Base-by-base conservation (phyloP, 176 grass and related monocot genomes). In the Luzula sylvatica region DNA sequence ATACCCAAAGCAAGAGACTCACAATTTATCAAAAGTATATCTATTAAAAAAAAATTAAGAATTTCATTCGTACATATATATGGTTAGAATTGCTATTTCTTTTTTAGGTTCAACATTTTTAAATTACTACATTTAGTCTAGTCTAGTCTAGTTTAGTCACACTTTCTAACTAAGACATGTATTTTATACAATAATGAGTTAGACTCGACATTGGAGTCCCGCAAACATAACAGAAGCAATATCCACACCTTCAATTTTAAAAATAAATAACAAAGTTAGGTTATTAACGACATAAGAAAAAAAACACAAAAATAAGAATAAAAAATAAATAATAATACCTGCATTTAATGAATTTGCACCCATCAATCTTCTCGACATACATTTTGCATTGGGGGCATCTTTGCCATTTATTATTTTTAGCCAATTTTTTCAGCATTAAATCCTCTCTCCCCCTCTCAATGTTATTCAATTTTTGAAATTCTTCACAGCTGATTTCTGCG, bases 181-280 rank as follows among this genome's bases (percentile, higher is more conserved):
- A 92, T 1, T 6, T 73, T 4, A 1, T 42, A 67, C 83, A 88
- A 19, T 15, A 14, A 48, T 88, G 89, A 23, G 55, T 80, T 16
- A 23, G 53, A 26, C 53, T 71, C 1, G 65, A 52, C 80, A 95
- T 95, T 16, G 80, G 77, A 25, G 80, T 70, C 32, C 56, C 76
- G 4, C 89, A 95, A 0, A 66, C 41, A 55, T 95, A 95, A 66
- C 80, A 95, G 73, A 95, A 88, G 58, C 83, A 73, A 58, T 81
- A 55, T 2, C 66, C 66, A 52, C 89, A 95, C 62, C 75, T 79
- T 39, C 44, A 61, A 60, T n/a, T n/a, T 58, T 41, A 15, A 49
- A 47, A 57, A 27, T 3, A 45, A 43, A 19, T 38, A 6, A 58
- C 24, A 21, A 11, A 48, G 23, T 61, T 9, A 20, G 15, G 30